Conservation (phyloP, 805 yeast species). For the Wickerhamiella azyma region DNA sequence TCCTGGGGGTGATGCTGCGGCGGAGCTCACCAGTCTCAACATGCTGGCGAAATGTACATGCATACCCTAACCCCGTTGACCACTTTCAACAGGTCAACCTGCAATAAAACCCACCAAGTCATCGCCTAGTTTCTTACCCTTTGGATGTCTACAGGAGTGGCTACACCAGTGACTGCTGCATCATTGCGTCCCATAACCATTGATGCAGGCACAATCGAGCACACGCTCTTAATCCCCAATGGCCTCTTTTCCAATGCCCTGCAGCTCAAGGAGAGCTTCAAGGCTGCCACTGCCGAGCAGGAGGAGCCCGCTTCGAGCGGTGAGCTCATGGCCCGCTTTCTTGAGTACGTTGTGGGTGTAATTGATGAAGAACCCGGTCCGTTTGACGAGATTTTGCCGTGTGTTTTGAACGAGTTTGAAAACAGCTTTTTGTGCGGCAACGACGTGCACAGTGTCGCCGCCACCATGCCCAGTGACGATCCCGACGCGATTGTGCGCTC, state of each 20-base stretch:
- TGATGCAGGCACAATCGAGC: slow-evolving; percentile 77
- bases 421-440: slow-evolving; percentile 55
- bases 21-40: too few species aligned
- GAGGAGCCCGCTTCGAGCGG: slow-evolving; percentile 80
- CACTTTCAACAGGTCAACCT: not conserved
- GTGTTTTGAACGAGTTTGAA: slow-evolving; percentile 73
- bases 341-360: slow-evolving; percentile 38
- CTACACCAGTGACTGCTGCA: slow-evolving; percentile 32
- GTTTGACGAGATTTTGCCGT: slow-evolving; percentile 54
- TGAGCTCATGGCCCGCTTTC: slow-evolving; percentile 70
- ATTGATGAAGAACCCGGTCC: slow-evolving; percentile 34
- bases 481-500: slow-evolving; percentile 62
- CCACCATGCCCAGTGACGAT: slow-evolving; percentile 49
- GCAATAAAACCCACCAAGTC: not conserved
- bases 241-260: slow-evolving; percentile 64
- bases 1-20: too few species aligned
- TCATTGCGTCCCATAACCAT: slow-evolving; percentile 70
- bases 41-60: not conserved
- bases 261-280: slow-evolving; percentile 78
- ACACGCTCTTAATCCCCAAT: slow-evolving; percentile 76
- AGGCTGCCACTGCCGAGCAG: slow-evolving; percentile 47
- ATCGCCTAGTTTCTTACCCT: not conserved
- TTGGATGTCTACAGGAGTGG: slow-evolving; percentile 27
- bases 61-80: slow-evolving; percentile 7
- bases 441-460: slow-evolving; percentile 85